These are phyloP conservation scores for Carex littledalei DNA, from an alignment of 176 grass and related monocot species.

Conservation along the genomic window DNA sequence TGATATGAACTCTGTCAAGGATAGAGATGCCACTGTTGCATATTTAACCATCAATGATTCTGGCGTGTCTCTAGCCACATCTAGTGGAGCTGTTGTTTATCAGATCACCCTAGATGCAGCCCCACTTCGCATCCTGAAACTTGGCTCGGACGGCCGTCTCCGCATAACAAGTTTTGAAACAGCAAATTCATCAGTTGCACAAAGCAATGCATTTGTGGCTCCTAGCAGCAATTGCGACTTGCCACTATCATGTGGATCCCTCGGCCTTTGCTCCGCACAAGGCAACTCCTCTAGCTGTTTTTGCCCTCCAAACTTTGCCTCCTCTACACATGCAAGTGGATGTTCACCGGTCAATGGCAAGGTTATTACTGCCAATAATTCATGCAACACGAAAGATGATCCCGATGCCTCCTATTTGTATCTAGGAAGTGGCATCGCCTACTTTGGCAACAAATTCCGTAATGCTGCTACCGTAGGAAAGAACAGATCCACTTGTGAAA, in stretches of 20 bases:
- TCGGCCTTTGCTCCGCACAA: conserved; percentile 44
- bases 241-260: conserved; percentile 53
- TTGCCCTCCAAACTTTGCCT: conserved; percentile 43
- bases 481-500: conserved; percentile 39
- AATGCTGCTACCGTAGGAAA: conserved; percentile 19
- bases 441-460: conserved; percentile 56
- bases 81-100: conserved; percentile 29
- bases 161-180: conserved; percentile 35
- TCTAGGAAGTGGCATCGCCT: conserved; percentile 36
- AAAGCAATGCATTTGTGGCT: conserved; percentile 28
- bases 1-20: conserved; percentile 37
- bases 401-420: conserved; percentile 22
- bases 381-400: background rate
- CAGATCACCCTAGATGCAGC: conserved; percentile 22
- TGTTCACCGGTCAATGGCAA: conserved; percentile 44
- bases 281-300: conserved; percentile 33
- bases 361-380: conserved; percentile 5
- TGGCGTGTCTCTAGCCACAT: conserved; percentile 40
- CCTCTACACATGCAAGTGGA: conserved; percentile 29
- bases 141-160: conserved; percentile 36
- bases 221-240: conserved; percentile 39
- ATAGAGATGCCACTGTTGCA: conserved; percentile 33
- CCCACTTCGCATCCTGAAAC: conserved; percentile 33
- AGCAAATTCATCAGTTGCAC: conserved; percentile 34
- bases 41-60: conserved; percentile 44